Evolutionary conservation across 371 early-diverging fungal species (phyloP).

Genomic region (Rhizopus sp.): DNA sequence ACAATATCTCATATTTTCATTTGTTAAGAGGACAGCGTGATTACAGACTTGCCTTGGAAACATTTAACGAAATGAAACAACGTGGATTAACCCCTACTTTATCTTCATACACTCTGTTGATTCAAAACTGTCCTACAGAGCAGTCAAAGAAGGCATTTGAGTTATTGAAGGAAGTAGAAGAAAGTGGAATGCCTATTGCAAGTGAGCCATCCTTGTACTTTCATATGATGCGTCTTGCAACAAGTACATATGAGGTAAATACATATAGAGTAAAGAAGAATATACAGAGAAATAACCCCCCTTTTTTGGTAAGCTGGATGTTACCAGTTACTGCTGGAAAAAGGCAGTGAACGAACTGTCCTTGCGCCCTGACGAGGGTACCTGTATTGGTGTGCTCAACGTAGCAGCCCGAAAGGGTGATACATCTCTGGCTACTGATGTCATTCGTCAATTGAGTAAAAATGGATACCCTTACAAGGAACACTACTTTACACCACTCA

Average conservation of each 20-base stretch:
- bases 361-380: constrained; percentile 65
- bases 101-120: constrained; percentile 34
- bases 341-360: constrained; percentile 42
- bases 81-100: constrained; percentile 38
- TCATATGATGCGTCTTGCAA: constrained; percentile 51
- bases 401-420: constrained; percentile 65
- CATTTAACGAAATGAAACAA: constrained; percentile 49
- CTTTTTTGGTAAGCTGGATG: constrained; percentile 33
- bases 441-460: constrained; percentile 58
- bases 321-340: constrained; percentile 54
- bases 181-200: constrained; percentile 35
- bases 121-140: constrained; percentile 38
- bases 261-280: background rate
- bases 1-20: constrained; percentile 40
- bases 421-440: constrained; percentile 56
- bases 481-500: constrained; percentile 69
- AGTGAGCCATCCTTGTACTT: constrained; percentile 46
- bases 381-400: constrained; percentile 57
- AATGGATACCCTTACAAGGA: constrained; percentile 61
- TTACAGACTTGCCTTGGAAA: constrained; percentile 46
- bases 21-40: constrained; percentile 46
- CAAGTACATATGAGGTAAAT: constrained; percentile 41
- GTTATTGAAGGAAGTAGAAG: constrained; percentile 55
- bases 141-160: constrained; percentile 46
- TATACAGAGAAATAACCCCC: background rate